phyloP scores from a whole-genome alignment of 2,329 filamentous ascomycete genomes.

The Phoma sp. region DNA sequence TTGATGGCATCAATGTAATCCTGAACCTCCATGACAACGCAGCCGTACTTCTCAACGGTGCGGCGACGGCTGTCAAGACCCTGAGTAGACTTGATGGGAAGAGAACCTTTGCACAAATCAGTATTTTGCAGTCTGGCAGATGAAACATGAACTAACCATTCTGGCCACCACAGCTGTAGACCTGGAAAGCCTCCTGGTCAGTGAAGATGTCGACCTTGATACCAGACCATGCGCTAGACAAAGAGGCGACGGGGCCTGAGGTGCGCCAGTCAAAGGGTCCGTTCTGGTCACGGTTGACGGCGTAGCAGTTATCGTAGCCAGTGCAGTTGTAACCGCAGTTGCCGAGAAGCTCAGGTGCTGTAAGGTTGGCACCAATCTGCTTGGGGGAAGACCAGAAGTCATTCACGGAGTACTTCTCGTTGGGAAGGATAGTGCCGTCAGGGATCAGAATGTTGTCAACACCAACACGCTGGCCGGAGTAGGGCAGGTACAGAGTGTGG shows the following conservation, averaged over 20 bases:
- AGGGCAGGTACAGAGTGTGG: slow-evolving; percentile 76
- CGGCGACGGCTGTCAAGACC: slow-evolving; percentile 68
- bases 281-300: slow-evolving; percentile 68
- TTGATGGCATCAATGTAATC: slow-evolving; percentile 96
- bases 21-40: slow-evolving; percentile 89
- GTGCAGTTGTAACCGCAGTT: slow-evolving; percentile 85
- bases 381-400: slow-evolving; percentile 86
- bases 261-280: slow-evolving; percentile 70
- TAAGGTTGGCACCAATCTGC: slow-evolving; percentile 75
- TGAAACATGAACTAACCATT: slow-evolving; percentile 61
- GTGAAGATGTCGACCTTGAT: slow-evolving; percentile 83
- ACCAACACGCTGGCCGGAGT: slow-evolving; percentile 72
- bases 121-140: not conserved
- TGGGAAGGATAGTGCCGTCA: slow-evolving; percentile 69
- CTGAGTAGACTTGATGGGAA: slow-evolving; percentile 74
- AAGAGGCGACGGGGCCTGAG: slow-evolving; percentile 65
- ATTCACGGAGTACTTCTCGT: slow-evolving; percentile 72
- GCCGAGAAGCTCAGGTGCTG: slow-evolving; percentile 66
- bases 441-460: slow-evolving; percentile 65
- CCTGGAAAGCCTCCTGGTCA: slow-evolving; percentile 86
- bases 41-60: slow-evolving; percentile 78
- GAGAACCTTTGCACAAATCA: slow-evolving; percentile 48
- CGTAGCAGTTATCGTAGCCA: slow-evolving; percentile 82
- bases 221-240: slow-evolving; percentile 78
- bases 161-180: slow-evolving; percentile 83